phyloP scores from a whole-genome alignment of 1,284 basidiomycete genomes.

The Puccinia sorghi region DNA sequence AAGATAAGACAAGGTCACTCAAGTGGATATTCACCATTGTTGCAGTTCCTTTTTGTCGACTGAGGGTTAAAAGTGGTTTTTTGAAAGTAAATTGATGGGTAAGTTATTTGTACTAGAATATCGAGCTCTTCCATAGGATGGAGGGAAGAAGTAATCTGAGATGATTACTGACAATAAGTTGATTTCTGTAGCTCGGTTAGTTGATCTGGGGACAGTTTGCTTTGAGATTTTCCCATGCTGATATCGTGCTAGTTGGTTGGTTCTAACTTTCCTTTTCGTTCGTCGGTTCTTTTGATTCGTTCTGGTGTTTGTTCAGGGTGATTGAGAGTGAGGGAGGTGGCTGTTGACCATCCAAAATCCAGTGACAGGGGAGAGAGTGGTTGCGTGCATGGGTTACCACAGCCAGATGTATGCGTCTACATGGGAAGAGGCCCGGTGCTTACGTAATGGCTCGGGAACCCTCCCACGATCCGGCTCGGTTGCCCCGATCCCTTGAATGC shows the following conservation, averaged over 20 bases:
- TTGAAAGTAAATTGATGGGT: slow-evolving; percentile 1
- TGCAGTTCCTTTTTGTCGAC: slow-evolving; percentile 99
- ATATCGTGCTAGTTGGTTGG: not conserved
- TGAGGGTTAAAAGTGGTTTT: slow-evolving; percentile 59
- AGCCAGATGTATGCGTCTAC: too few species aligned
- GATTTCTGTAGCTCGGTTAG: slow-evolving; percentile 94
- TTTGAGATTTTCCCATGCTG: slow-evolving; percentile 88
- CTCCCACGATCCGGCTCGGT: too few species aligned
- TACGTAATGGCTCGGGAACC: too few species aligned
- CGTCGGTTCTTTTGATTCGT: not conserved
- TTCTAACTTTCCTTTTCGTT: not conserved
- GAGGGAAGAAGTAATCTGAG: not conserved
- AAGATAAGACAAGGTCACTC: not conserved
- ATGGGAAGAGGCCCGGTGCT: too few species aligned
- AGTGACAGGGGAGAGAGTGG: too few species aligned
- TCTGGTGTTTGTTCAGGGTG: too few species aligned
- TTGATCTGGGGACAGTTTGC: slow-evolving; percentile 92
- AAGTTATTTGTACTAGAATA: not conserved
- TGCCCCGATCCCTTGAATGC: too few species aligned
- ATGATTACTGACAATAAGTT: slow-evolving; percentile 78
- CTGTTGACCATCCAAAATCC: too few species aligned
- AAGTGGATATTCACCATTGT: slow-evolving; percentile 71
- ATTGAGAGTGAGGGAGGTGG: too few species aligned
- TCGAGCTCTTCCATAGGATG: not conserved
- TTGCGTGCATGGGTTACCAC: too few species aligned